phyloP scores from a whole-genome alignment of 169 alveolate species.

The Eimeria praecox region DNA sequence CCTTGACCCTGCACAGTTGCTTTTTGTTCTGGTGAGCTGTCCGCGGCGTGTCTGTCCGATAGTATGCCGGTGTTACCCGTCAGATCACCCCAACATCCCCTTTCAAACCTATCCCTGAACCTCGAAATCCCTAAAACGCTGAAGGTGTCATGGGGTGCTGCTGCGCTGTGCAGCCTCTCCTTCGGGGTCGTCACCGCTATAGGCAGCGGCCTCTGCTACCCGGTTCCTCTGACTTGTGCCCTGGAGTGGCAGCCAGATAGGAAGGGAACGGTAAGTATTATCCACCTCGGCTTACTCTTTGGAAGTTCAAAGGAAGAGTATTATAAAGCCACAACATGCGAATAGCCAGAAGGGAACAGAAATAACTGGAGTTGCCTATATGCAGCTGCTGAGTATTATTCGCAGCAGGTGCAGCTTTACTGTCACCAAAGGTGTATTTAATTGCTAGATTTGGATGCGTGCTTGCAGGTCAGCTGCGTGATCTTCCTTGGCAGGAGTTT shows the following conservation, averaged over 20 bases:
- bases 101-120: too few species aligned
- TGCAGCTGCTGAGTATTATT: not conserved
- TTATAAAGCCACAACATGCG: not conserved
- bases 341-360: too few species aligned
- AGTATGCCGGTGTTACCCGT: not conserved
- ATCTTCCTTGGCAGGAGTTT: constrained; percentile 80
- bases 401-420: not conserved
- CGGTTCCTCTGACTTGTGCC: constrained; percentile 77
- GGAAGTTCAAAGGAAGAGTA: not conserved
- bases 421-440: not conserved
- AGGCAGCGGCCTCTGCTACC: constrained; percentile 82
- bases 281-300: not conserved
- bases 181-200: constrained; percentile 81
- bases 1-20: constrained; percentile 62
- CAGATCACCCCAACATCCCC: not conserved
- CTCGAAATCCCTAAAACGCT: too few species aligned
- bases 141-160: not conserved
- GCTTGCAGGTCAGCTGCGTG: constrained; percentile 77
- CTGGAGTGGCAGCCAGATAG: constrained; percentile 77
- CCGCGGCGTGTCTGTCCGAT: not conserved
- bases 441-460: not conserved
- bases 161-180: constrained; percentile 38
- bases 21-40: constrained; percentile 54
- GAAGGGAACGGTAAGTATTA: constrained; percentile 54
- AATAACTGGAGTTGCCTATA: too few species aligned